Base-by-base conservation (phyloP, 345 rosid species). In the Pugionium cornutum region DNA sequence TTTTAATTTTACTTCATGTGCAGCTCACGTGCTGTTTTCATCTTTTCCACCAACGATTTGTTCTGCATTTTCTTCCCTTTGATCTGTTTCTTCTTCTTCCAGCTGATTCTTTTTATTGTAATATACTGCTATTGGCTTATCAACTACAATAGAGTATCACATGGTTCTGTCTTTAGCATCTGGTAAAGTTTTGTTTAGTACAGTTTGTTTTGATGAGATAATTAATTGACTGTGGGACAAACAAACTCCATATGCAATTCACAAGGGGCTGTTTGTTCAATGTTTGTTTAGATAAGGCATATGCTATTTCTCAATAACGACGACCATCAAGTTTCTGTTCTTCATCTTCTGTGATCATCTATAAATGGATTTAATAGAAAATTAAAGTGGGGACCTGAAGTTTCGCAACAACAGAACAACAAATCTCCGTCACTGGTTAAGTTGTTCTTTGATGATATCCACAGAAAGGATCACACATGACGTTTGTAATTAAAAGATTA, bases 201-300 rank as follows among this genome's bases (percentile, higher is more conserved):
- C n/a, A 27, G 33, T 25, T 25, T 54, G 26, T 63, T n/a, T 56
- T 56, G 66, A 6, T 56, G 10, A 34, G 50, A 49, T 29, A 30
- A 62, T 54, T 57, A 42, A 40, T 32, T 5, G 53, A 33, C 28
- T 8, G 41, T 72, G 18, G 27, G 70, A 48, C 59, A 32, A 29
- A 46, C 30, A 39, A 70, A 28, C 36, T 70, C 40, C 50, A 45
- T 30, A 26, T 44, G 58, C 37, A 47, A 64, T 28, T 34, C 53
- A 64, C 76, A 64, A 57, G 60, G 66, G 58, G 2, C 4, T 72
- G 70, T 57, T 64, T 64, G 47, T 59, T 64, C 45, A 56, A 48
- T 40, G 58, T 64, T 39, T 47, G 44, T 54, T 5, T 8, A 27
- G 55, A 46, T 55, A 8, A 30, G 56, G 48, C 61, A 61, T 54